phyloP scores from a whole-genome alignment of 1,139 yeast genomes.

The Scheffersomyces quercinus region DNA sequence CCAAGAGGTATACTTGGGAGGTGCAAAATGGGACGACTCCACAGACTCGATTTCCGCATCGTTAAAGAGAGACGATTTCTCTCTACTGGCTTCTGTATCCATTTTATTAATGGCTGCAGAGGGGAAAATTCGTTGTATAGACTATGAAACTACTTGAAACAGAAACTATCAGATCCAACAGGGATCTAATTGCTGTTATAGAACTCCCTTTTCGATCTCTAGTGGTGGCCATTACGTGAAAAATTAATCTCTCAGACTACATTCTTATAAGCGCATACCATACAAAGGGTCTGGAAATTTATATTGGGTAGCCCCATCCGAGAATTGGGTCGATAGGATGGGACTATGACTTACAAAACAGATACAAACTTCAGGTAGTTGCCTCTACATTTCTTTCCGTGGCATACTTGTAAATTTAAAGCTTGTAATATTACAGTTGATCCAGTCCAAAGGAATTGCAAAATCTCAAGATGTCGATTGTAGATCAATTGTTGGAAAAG shows the following conservation, averaged over 20 bases:
- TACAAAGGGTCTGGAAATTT: no score
- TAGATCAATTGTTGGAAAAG: slow-evolving; percentile 16
- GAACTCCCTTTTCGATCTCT: not conserved
- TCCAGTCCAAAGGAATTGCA: not conserved
- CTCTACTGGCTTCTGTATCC: not conserved
- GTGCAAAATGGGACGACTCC: not conserved
- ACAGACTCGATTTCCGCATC: not conserved
- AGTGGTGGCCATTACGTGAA: not conserved
- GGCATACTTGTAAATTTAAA: no score
- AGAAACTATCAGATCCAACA: no score
- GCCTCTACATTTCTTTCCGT: no score
- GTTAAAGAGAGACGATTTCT: not conserved
- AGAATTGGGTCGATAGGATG: no score
- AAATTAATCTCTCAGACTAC: not conserved
- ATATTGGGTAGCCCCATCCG: no score
- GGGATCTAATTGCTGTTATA: no score
- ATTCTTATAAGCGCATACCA: not conserved
- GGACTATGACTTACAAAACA: no score
- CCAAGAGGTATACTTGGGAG: slow-evolving; percentile 11
- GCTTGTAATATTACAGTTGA: no score
- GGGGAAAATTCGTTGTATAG: not conserved
- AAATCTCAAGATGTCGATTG: slow-evolving; percentile 6
- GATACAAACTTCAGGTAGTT: no score
- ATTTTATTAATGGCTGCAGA: not conserved
- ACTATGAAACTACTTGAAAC: no score